A percentile compares a stretch with the other conserved stretches of the same genome.
Evolutionary conservation across 176 grass and related monocot genomes (phyloP).

Genomic region (Avena insularis): DNA sequence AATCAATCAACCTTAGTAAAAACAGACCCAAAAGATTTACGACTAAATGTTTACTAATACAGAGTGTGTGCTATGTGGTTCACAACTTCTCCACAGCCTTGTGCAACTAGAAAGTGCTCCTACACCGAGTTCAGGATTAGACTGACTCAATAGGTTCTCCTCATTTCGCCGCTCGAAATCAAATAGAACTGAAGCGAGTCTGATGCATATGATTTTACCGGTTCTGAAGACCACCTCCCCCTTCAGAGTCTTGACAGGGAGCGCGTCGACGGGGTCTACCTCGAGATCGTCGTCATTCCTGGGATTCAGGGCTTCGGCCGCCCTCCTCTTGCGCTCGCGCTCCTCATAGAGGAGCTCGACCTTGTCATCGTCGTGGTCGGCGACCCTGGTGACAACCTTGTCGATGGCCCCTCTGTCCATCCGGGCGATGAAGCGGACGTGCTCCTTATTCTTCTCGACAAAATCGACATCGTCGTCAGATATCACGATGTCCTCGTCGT

Average conservation of each 20-base stretch:
- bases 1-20: background rate
- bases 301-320: slow-evolving; percentile 33
- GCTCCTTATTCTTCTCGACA: slow-evolving; percentile 41
- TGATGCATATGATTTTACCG: slow-evolving; percentile 38
- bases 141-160: background rate
- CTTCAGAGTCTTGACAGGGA: slow-evolving; percentile 80
- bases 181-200: background rate
- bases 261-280: slow-evolving; percentile 81
- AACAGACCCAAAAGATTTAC: background rate
- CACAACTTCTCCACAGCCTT: slow-evolving; percentile 1
- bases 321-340: slow-evolving; percentile 63
- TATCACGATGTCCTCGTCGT: slow-evolving; percentile 70
- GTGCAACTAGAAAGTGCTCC: background rate
- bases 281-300: slow-evolving; percentile 45
- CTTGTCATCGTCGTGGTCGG: slow-evolving; percentile 64
- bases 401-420: slow-evolving; percentile 69
- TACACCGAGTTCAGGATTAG: background rate
- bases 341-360: slow-evolving; percentile 87
- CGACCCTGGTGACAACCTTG: slow-evolving; percentile 68
- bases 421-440: slow-evolving; percentile 35
- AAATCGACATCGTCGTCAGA: slow-evolving; percentile 83
- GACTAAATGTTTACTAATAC: background rate
- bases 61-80: background rate
- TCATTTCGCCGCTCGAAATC: background rate
- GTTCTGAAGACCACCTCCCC: slow-evolving; percentile 79